Conservation (phyloP, 257 asterid genomes). For the Ajuga chamaepitys region DNA sequence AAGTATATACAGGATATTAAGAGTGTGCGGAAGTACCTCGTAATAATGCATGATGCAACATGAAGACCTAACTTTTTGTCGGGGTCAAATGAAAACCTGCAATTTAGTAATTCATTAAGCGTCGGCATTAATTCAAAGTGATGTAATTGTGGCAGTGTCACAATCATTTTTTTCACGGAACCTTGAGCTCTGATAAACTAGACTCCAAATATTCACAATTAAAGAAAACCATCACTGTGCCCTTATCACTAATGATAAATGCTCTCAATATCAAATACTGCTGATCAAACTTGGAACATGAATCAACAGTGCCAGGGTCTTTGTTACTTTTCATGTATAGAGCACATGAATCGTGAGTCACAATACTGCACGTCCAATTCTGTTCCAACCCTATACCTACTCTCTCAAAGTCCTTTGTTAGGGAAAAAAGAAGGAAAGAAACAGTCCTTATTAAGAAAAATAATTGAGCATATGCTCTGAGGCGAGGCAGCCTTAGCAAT, state of each 20-base stretch:
- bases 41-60: slow-evolving; percentile 86
- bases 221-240: background rate
- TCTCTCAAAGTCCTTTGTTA: background rate
- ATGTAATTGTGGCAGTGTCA: background rate
- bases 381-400: background rate
- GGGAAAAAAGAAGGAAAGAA: too few species aligned
- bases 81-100: slow-evolving; percentile 91
- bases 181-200: background rate
- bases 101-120: slow-evolving; percentile 10
- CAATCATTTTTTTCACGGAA: background rate
- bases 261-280: background rate
- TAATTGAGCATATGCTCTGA: background rate
- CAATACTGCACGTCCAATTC: background rate
- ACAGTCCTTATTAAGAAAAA: too few species aligned
- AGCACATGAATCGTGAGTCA: background rate
- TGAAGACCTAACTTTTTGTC: slow-evolving; percentile 72
- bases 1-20: slow-evolving; percentile 3
- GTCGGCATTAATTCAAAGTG: background rate
- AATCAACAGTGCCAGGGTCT: background rate
- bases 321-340: background rate
- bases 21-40: slow-evolving; percentile 43
- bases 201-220: background rate
- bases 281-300: background rate
- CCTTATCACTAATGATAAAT: background rate
- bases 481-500: too few species aligned